These are phyloP conservation scores for Lactifluus subvellereus DNA, from an alignment of 768 basidiomycete species.

Conservation along the genomic window DNA sequence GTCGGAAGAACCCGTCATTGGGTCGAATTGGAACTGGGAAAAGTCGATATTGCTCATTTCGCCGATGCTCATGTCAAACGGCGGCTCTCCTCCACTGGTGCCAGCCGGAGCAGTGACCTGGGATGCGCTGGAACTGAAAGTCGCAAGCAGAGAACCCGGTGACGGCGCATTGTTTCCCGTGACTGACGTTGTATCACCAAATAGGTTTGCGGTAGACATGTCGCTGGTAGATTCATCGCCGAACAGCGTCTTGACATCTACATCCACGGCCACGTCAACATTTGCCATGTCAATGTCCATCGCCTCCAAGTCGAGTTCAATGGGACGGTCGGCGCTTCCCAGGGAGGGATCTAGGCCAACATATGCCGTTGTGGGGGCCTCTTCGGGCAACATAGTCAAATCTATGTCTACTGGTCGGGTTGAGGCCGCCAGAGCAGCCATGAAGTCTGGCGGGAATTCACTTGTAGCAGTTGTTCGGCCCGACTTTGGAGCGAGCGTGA, in stretches of 20 bases:
- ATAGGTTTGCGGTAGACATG: slow-evolving; percentile 26
- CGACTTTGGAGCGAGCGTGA: slow-evolving; percentile 76
- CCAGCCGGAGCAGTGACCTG: slow-evolving; percentile 17
- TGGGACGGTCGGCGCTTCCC: slow-evolving; percentile 73
- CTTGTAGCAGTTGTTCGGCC: slow-evolving; percentile 45
- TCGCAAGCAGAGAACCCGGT: slow-evolving; percentile 23
- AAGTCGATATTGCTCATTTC: slow-evolving; percentile 9
- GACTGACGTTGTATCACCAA: slow-evolving; percentile 17
- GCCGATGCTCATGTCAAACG: slow-evolving; percentile 41
- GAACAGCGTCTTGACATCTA: slow-evolving; percentile 36
- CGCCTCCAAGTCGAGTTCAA: slow-evolving; percentile 73
- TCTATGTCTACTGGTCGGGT: slow-evolving; percentile 49
- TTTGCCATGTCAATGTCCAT: slow-evolving; percentile 53
- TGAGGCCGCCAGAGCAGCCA: slow-evolving; percentile 47
- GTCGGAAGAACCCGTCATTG: slow-evolving; percentile 31
- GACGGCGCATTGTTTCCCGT: slow-evolving; percentile 23
- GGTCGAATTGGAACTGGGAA: slow-evolving; percentile 7
- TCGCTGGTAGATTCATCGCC: slow-evolving; percentile 38
- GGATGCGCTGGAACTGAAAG: slow-evolving; percentile 6
- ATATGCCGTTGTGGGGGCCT: slow-evolving; percentile 29
- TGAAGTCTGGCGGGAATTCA: slow-evolving; percentile 52
- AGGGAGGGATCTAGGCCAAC: slow-evolving; percentile 34
- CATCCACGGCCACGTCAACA: slow-evolving; percentile 35
- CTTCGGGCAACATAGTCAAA: slow-evolving; percentile 34
- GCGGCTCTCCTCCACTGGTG: slow-evolving; percentile 21